These are phyloP conservation scores for Hansenula sp. DNA, from an alignment of 1,139 yeast genomes.

Conservation along the genomic window DNA sequence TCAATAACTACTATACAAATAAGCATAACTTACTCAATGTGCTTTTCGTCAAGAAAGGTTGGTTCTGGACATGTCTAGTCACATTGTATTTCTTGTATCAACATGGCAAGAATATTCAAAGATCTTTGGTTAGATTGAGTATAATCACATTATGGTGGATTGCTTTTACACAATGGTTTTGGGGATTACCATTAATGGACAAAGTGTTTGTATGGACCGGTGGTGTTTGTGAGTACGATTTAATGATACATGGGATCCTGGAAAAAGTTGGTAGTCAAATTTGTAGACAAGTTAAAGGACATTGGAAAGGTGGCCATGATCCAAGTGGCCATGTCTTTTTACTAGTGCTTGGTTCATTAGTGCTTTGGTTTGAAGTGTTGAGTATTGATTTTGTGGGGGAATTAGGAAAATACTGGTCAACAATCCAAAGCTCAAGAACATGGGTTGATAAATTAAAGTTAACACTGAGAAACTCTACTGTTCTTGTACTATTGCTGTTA, in stretches of 20 bases:
- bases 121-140: slow-evolving; percentile 36
- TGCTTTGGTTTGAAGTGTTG: slow-evolving; percentile 62
- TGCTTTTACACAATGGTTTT: slow-evolving; percentile 84
- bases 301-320: slow-evolving; percentile 93
- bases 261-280: slow-evolving; percentile 34
- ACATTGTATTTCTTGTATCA: slow-evolving; percentile 10
- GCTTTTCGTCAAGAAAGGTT: slow-evolving; percentile 79
- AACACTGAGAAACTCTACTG: slow-evolving; percentile 37
- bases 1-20: slow-evolving; percentile 24
- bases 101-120: slow-evolving; percentile 5
- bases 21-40: slow-evolving; percentile 49
- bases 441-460: slow-evolving; percentile 21
- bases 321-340: slow-evolving; percentile 93
- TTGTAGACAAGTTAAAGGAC: slow-evolving; percentile 63
- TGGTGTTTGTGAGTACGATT: slow-evolving; percentile 54
- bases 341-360: slow-evolving; percentile 66
- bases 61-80: slow-evolving; percentile 82
- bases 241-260: slow-evolving; percentile 6
- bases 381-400: slow-evolving; percentile 10
- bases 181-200: slow-evolving; percentile 90
- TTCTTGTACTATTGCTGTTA: slow-evolving; percentile 41
- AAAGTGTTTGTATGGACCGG: slow-evolving; percentile 76
- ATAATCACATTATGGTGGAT: slow-evolving; percentile 76
- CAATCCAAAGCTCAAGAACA: slow-evolving; percentile 6
- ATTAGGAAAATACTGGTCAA: slow-evolving; percentile 5